These are phyloP conservation scores for Chlorella ohadii DNA, from an alignment of 139 green algal species.

Conservation along the genomic window DNA sequence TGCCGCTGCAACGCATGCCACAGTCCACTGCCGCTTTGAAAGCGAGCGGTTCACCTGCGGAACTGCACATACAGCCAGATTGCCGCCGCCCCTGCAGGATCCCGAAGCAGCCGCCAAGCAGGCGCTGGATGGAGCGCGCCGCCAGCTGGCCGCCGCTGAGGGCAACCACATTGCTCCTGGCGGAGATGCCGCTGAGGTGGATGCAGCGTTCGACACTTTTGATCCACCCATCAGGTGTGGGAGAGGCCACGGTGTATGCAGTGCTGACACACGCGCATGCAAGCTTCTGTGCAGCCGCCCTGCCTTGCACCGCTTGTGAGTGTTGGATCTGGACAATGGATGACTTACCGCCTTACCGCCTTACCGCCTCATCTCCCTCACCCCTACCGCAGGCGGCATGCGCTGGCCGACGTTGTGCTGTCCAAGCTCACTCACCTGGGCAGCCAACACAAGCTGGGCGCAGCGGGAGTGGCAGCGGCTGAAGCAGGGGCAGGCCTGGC, in stretches of 20 bases:
- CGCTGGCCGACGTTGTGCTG: slow-evolving; percentile 44
- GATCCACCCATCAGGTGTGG: slow-evolving; percentile 5
- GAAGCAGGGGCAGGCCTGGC: too few species aligned
- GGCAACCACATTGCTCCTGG: background rate
- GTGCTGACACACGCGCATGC: background rate
- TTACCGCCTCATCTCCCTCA: background rate
- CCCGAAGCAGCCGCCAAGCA: background rate
- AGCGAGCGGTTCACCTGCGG: background rate
- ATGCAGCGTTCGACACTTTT: slow-evolving; percentile 8
- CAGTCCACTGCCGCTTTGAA: too few species aligned
- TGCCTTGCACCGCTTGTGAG: background rate
- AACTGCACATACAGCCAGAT: background rate
- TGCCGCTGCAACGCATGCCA: too few species aligned
- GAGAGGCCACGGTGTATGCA: too few species aligned
- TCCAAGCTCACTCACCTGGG: slow-evolving; percentile 95
- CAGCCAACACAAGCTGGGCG: too few species aligned
- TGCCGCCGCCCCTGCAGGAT: background rate
- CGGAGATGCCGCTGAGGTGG: background rate
- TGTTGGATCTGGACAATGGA: too few species aligned
- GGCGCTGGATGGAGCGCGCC: background rate
- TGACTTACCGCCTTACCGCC: background rate
- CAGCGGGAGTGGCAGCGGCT: too few species aligned
- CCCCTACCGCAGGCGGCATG: background rate
- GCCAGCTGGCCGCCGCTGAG: slow-evolving; percentile 2
- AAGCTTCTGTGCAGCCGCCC: background rate